phyloP scores from a whole-genome alignment of 352 stramenopile species.

The Phytopythium ostracodes region DNA sequence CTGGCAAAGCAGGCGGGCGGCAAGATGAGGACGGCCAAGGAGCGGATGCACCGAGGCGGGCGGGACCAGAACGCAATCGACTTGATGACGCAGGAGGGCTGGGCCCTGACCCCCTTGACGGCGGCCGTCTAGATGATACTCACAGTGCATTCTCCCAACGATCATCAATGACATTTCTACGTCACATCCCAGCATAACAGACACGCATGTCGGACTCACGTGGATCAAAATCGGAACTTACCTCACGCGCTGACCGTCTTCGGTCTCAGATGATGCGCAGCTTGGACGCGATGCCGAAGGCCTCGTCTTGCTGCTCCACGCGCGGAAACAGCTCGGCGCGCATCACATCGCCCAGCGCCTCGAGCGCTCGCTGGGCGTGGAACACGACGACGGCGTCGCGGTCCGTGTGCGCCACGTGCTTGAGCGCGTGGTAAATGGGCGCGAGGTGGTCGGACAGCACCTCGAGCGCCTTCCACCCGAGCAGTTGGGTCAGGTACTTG shows the following conservation, averaged over 20 bases:
- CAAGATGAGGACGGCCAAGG: neutral
- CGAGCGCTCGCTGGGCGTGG: conserved; percentile 53
- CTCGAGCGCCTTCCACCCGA: conserved; percentile 75
- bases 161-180: neutral
- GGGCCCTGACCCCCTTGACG: neutral
- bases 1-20: no score
- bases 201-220: neutral
- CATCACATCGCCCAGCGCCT: conserved; percentile 62
- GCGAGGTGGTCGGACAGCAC: conserved; percentile 68
- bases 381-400: conserved; percentile 61
- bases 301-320: conserved; percentile 29
- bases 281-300: conserved; percentile 30
- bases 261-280: conserved; percentile 46
- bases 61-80: neutral
- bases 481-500: conserved; percentile 66
- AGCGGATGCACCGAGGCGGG: neutral
- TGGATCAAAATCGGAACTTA: neutral
- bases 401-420: conserved; percentile 60
- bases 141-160: neutral
- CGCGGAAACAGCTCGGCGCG: conserved; percentile 63
- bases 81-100: neutral
- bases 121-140: neutral
- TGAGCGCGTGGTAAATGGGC: conserved; percentile 73
- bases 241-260: neutral
- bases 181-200: neutral